Percentiles rank a stretch among this genome's conserved stretches.
Conservation (phyloP, 75 land plant species). For the Azolla pinnata region DNA sequence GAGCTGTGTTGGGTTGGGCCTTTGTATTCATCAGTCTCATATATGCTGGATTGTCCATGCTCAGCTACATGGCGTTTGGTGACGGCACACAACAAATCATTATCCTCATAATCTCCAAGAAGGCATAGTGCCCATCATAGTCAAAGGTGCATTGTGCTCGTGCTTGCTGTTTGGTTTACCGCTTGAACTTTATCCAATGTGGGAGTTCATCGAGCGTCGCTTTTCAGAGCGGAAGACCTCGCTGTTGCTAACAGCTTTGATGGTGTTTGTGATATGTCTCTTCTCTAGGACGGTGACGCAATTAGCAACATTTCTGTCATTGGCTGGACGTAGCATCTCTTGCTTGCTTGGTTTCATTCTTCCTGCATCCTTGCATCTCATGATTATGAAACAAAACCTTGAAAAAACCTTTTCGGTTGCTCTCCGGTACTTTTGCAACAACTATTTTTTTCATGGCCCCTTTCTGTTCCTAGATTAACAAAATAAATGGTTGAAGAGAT, state of each 20-base stretch:
- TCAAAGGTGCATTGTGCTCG: conserved; percentile 60
- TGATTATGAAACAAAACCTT: conserved; percentile 10
- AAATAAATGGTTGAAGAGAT: no score
- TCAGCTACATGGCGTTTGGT: conserved; percentile 89
- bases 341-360: conserved; percentile 35
- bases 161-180: conserved; percentile 85
- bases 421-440: no score
- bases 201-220: conserved; percentile 69
- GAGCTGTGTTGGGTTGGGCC: conserved; percentile 37
- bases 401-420: no score
- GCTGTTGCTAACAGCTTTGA: conserved; percentile 13
- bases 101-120: conserved; percentile 68
- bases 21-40: conserved; percentile 46
- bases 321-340: conserved; percentile 43
- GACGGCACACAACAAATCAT: conserved; percentile 69
- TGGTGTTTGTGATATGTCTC: conserved; percentile 19
- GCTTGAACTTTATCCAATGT: conserved; percentile 86
- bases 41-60: conserved; percentile 48
- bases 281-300: conserved; percentile 32
- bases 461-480: no score
- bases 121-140: conserved; percentile 39
- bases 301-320: conserved; percentile 27
- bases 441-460: no score
- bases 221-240: conserved; percentile 22
- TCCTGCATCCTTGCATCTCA: conserved; percentile 29